Base-by-base conservation (phyloP, 495 filamentous ascomycete genomes). In the Penicillium daleae region DNA sequence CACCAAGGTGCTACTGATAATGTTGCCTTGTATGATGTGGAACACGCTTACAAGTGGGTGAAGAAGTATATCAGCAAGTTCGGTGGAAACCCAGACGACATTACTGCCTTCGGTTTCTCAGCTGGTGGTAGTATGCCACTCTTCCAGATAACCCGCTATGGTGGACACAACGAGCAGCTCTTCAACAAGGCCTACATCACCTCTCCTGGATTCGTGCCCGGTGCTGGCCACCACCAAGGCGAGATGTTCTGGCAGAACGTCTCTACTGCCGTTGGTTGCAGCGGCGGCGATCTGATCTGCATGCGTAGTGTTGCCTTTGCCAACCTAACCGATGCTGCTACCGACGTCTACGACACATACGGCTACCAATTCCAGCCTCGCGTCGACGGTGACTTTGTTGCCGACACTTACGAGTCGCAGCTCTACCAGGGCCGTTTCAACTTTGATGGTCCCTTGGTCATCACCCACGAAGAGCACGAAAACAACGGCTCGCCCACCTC, bases 1-100 rank as follows among this genome's bases (percentile, higher is more conserved):
- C 75, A 64, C 49, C 57, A 69, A n/a, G 66, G 69, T 4, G 77
- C 73, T 0, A 75, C 72, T 15, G 76, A 83, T 3, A 86, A 87
- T 46, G 76, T 76, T 2, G 82, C 82, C 0, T 66, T 85, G 0
- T 80, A 75, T 60, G 84, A 86, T 62, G 81, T 84, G 52, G 63
- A 80, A 15, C 78, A 78, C 10, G 80, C 75, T 0, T 71, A 83
- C 63, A 66, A 71, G 22, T 75, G 72, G 71, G 68, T 73, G 21
- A 53, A 72, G 37, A 62, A 71, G 21, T 68, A 76, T 57, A 80
- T 84, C 61, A 64, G 62, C 57, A 71, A 78, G 8, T 68, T 83
- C n/a, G 80, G 78, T 26, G 81, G 82, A 22, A 76, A 82, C 67
- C 72, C 73, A 26, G 61, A 66, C 24, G 65, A 76, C n/a, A 75